Conservation (phyloP, 1,284 basidiomycete genomes). For the Austroboletus niveus region DNA sequence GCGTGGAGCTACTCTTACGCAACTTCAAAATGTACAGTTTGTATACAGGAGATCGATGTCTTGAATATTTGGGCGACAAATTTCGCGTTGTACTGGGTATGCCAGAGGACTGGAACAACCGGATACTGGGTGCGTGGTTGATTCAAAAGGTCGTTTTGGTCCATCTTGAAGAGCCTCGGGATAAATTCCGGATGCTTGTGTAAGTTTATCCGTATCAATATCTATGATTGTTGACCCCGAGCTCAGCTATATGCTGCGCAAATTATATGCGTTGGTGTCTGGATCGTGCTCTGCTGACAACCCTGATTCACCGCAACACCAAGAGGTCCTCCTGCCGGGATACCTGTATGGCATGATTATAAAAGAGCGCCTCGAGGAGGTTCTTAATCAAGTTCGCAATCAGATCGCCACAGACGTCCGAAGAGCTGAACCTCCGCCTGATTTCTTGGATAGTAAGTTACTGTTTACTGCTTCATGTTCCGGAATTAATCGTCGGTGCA, state of each 20-base stretch:
- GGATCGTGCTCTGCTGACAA: slow-evolving; percentile 93
- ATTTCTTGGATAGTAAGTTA: slow-evolving; percentile 82
- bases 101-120: slow-evolving; percentile 93
- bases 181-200: slow-evolving; percentile 97
- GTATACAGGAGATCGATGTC: slow-evolving; percentile 88
- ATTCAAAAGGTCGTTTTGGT: slow-evolving; percentile 88
- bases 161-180: slow-evolving; percentile 85
- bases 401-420: slow-evolving; percentile 78
- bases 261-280: slow-evolving; percentile 91
- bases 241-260: slow-evolving; percentile 90
- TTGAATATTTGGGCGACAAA: slow-evolving; percentile 97
- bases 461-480: not conserved
- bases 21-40: slow-evolving; percentile 94
- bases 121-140: slow-evolving; percentile 81
- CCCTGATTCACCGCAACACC: slow-evolving; percentile 98
- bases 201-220: slow-evolving; percentile 32
- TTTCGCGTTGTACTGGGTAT: slow-evolving; percentile 91
- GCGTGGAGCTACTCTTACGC: slow-evolving; percentile 95
- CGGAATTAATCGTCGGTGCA: slow-evolving; percentile 31
- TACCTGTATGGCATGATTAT: slow-evolving; percentile 96
- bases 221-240: slow-evolving; percentile 12
- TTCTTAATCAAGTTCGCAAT: slow-evolving; percentile 71
- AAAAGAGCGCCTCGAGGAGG: slow-evolving; percentile 96
- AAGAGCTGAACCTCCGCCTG: slow-evolving; percentile 68
- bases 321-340: slow-evolving; percentile 96